phyloP scores from a whole-genome alignment of 202 grass and related monocot genomes.

The Dendrocalamus latiflorus region DNA sequence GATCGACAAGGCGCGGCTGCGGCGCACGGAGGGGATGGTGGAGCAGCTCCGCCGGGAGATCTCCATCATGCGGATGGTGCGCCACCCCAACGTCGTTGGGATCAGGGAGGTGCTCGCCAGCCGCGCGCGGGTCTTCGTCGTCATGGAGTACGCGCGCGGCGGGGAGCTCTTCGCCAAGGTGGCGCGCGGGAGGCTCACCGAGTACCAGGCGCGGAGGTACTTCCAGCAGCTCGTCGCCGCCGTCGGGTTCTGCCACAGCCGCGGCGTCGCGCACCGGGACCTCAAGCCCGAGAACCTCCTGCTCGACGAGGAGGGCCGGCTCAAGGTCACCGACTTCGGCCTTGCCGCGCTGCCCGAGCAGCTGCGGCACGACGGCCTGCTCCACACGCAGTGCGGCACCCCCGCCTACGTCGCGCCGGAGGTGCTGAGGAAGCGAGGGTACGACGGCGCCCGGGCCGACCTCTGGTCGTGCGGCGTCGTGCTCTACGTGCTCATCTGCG shows the following conservation, averaged over 20 bases:
- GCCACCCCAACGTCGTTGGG: conserved; percentile 78
- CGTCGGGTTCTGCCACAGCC: conserved; percentile 85
- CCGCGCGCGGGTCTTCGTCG: conserved; percentile 77
- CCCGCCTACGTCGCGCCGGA: conserved; percentile 93
- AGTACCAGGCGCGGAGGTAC: conserved; percentile 68
- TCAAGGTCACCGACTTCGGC: conserved; percentile 97
- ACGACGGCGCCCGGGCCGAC: conserved; percentile 73
- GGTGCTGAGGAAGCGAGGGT: conserved; percentile 73
- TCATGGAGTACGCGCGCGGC: conserved; percentile 91
- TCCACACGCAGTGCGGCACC: conserved; percentile 98
- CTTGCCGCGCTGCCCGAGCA: conserved; percentile 94
- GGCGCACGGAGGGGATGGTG: conserved; percentile 51
- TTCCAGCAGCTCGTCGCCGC: conserved; percentile 88
- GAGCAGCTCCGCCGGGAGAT: conserved; percentile 94
- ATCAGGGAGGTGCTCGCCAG: conserved; percentile 90
- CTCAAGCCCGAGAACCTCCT: conserved; percentile 96
- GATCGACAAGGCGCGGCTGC: conserved; percentile 81
- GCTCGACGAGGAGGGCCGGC: conserved; percentile 47
- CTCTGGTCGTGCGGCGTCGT: conserved; percentile 97
- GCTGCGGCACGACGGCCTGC: conserved; percentile 67
- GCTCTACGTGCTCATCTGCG: conserved; percentile 84
- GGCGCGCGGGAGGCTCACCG: conserved; percentile 42
- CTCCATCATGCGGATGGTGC: conserved; percentile 85
- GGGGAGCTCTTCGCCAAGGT: conserved; percentile 79
- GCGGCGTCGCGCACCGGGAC: conserved; percentile 91